These are phyloP conservation scores for Wickerhamiella bombiphila DNA, from an alignment of 805 yeast species.

Conservation along the genomic window DNA sequence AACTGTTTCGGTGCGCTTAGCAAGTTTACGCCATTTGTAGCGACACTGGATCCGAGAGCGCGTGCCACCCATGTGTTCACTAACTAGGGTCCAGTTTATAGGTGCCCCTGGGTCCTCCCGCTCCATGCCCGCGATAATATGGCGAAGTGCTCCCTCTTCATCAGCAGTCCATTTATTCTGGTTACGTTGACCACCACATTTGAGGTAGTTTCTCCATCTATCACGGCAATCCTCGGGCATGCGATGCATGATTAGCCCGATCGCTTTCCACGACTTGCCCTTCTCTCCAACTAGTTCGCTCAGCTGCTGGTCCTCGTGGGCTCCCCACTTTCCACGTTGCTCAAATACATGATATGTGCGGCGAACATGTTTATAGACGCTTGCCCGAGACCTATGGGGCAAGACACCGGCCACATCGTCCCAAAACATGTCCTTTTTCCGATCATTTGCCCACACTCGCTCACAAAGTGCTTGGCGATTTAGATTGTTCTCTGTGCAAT, in stretches of 20 bases:
- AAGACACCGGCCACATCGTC: slow-evolving; percentile 61
- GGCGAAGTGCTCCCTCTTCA: slow-evolving; percentile 51
- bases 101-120: slow-evolving; percentile 20
- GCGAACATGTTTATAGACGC: slow-evolving; percentile 84
- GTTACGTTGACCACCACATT: slow-evolving; percentile 69
- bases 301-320: slow-evolving; percentile 60
- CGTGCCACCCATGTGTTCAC: slow-evolving; percentile 78
- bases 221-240: slow-evolving; percentile 99
- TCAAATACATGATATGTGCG: slow-evolving; percentile 78
- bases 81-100: slow-evolving; percentile 83
- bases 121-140: slow-evolving; percentile 37
- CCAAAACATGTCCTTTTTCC: slow-evolving; percentile 86
- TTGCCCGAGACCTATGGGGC: slow-evolving; percentile 76
- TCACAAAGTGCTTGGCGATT: slow-evolving; percentile 58
- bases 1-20: too few species aligned
- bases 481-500: slow-evolving; percentile 47
- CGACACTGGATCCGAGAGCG: slow-evolving; percentile 90
- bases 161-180: slow-evolving; percentile 64
- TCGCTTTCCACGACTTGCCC: slow-evolving; percentile 78
- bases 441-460: slow-evolving; percentile 74
- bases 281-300: slow-evolving; percentile 47
- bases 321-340: slow-evolving; percentile 81
- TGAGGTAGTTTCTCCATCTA: slow-evolving; percentile 89
- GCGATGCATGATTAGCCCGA: slow-evolving; percentile 66
- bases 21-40: slow-evolving; percentile 84